Evolutionary conservation across 352 stramenopile species (phyloP).

Genomic region (Pythium sp.): DNA sequence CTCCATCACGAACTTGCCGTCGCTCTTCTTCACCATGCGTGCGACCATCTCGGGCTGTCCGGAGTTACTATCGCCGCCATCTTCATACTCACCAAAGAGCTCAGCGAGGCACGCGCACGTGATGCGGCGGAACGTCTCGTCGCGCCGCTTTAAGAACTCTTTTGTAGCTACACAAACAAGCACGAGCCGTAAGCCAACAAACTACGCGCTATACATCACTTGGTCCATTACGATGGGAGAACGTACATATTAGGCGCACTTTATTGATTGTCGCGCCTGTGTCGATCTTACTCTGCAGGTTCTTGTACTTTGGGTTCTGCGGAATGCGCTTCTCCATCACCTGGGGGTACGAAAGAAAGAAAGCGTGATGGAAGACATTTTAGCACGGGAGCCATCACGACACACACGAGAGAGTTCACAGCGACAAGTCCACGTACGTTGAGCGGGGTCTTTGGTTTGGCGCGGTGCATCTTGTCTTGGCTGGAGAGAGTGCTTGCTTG

Average conservation of each 20-base stretch:
- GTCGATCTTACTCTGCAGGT: slow-evolving; percentile 77
- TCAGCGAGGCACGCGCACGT: slow-evolving; percentile 64
- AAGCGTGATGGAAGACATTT: neutral
- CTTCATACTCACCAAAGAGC: slow-evolving; percentile 77
- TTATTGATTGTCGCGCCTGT: slow-evolving; percentile 73
- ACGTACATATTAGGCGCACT: slow-evolving; percentile 74
- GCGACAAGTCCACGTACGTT: slow-evolving; percentile 25
- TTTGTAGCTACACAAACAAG: slow-evolving; percentile 42
- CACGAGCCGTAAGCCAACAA: neutral
- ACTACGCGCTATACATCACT: neutral
- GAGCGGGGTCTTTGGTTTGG: slow-evolving; percentile 65
- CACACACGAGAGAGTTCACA: neutral
- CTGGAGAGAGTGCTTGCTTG: neutral
- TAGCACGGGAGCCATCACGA: neutral
- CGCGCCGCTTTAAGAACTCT: slow-evolving; percentile 77
- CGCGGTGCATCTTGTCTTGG: slow-evolving; percentile 41
- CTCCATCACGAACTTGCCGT: slow-evolving; percentile 72
- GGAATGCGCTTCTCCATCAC: slow-evolving; percentile 81
- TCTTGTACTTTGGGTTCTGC: slow-evolving; percentile 74
- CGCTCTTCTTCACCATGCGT: slow-evolving; percentile 63
- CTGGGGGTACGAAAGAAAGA: slow-evolving; percentile 16
- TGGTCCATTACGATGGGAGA: neutral
- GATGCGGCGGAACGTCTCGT: slow-evolving; percentile 78
- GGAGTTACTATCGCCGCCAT: slow-evolving; percentile 19
- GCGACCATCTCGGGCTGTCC: slow-evolving; percentile 69